These are phyloP conservation scores for Pythium brachiatum DNA, from an alignment of 352 stramenopile species.

Conservation along the genomic window DNA sequence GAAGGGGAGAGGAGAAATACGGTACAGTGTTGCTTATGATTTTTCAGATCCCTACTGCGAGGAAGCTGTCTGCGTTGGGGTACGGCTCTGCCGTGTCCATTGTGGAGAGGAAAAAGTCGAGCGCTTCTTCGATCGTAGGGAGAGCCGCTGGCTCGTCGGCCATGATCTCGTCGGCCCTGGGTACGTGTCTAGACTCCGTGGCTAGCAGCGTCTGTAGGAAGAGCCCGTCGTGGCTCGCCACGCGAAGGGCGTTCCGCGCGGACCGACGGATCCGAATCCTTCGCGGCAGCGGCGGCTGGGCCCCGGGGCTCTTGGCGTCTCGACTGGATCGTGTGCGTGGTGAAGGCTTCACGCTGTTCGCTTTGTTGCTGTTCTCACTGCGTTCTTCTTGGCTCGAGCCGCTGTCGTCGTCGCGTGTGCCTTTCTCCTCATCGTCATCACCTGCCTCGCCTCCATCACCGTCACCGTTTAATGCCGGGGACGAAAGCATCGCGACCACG, in stretches of 20 bases:
- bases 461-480: conserved; percentile 1
- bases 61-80: background rate
- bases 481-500: conserved; percentile 18
- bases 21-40: background rate
- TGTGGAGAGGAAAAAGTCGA: conserved; percentile 24
- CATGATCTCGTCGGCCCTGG: conserved; percentile 7
- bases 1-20: background rate
- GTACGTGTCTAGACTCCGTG: background rate
- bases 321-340: background rate
- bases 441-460: background rate
- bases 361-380: background rate
- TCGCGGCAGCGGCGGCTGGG: conserved; percentile 5
- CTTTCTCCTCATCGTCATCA: background rate
- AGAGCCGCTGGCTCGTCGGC: background rate
- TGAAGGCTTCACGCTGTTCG: background rate
- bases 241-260: conserved; percentile 12
- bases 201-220: conserved; percentile 2
- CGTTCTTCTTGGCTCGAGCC: background rate
- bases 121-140: conserved; percentile 27
- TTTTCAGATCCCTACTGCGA: conserved; percentile 1
- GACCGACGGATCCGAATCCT: conserved; percentile 20
- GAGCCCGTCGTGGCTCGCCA: conserved; percentile 9
- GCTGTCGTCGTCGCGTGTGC: background rate
- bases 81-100: conserved; percentile 2
- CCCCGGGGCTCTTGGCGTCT: background rate